Evolutionary conservation across 2,329 filamentous ascomycete species (phyloP).

Genomic region (Cryoendolithus antarcticus): DNA sequence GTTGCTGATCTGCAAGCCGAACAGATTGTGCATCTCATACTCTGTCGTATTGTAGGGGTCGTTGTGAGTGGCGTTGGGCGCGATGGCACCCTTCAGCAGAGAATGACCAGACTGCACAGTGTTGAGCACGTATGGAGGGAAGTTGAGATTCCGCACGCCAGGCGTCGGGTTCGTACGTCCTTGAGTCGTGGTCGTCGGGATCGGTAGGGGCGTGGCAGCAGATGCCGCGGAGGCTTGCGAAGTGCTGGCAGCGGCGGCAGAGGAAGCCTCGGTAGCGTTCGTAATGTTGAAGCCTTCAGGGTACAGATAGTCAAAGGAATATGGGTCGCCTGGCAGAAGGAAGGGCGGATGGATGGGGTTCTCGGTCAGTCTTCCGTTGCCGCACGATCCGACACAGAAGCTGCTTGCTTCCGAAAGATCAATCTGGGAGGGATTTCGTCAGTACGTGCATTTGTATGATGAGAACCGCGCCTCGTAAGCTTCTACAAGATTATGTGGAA

Average conservation of each 20-base stretch:
- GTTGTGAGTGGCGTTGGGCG: constrained; percentile 15
- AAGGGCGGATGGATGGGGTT: constrained; percentile 14
- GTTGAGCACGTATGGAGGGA: constrained; percentile 22
- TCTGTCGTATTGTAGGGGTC: constrained; percentile 14
- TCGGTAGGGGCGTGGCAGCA: constrained; percentile 10
- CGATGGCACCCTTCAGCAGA: constrained; percentile 12
- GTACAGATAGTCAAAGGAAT: constrained; percentile 22
- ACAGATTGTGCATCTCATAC: constrained; percentile 19
- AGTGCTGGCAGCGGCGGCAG: constrained; percentile 10
- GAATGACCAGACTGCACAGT: constrained; percentile 13
- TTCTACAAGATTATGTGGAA: no score
- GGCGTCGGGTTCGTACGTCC: constrained; percentile 13
- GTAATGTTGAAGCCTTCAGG: constrained; percentile 17
- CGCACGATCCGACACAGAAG: constrained; percentile 16
- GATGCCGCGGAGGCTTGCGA: constrained; percentile 12
- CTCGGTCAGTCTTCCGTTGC: constrained; percentile 8
- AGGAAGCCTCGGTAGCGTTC: constrained; percentile 18
- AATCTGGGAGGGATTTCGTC: constrained; percentile 4
- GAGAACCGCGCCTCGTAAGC: no score
- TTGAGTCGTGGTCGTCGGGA: constrained; percentile 9
- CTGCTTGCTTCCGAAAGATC: constrained; percentile 14
- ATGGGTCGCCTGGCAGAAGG: constrained; percentile 9
- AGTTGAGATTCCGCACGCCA: constrained; percentile 18
- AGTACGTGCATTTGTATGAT: no score
- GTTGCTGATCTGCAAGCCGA: constrained; percentile 12